phyloP scores from a whole-genome alignment of 2,329 filamentous ascomycete genomes.

The Ambrosiella xylebori region DNA sequence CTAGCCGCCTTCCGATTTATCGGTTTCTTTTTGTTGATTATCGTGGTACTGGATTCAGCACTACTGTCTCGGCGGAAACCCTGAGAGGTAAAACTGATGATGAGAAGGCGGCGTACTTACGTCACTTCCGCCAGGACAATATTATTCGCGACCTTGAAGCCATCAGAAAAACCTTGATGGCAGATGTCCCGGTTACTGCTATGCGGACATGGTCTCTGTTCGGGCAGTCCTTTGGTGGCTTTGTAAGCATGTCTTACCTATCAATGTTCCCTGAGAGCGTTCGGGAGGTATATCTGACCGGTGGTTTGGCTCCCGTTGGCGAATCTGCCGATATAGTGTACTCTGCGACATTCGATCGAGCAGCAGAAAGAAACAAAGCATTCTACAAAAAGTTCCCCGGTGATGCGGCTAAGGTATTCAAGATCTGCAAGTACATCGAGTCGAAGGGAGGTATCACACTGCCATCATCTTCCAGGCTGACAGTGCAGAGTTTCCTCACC shows the following conservation, averaged over 20 bases:
- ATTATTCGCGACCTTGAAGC: conserved; percentile 84
- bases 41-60: conserved; percentile 72
- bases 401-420: conserved; percentile 51
- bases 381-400: conserved; percentile 80
- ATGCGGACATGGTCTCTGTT: conserved; percentile 67
- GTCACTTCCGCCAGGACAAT: conserved; percentile 72
- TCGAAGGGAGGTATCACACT: conserved; percentile 33
- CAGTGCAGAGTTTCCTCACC: conserved; percentile 56
- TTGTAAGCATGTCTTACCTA: conserved; percentile 69
- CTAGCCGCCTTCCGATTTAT: conserved; percentile 62
- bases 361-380: conserved; percentile 52
- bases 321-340: conserved; percentile 61
- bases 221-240: conserved; percentile 86
- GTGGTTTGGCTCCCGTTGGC: conserved; percentile 65
- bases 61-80: conserved; percentile 57
- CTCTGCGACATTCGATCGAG: conserved; percentile 43
- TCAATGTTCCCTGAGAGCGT: conserved; percentile 63
- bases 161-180: conserved; percentile 57
- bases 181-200: conserved; percentile 14
- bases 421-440: conserved; percentile 47
- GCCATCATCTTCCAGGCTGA: conserved; percentile 56
- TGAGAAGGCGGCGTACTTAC: conserved; percentile 65
- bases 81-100: conserved; percentile 39
- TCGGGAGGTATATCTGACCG: conserved; percentile 68
- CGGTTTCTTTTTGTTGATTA: conserved; percentile 80